Conservation (phyloP, 2,329 filamentous ascomycete genomes). For the Aspergillus alliaceus region DNA sequence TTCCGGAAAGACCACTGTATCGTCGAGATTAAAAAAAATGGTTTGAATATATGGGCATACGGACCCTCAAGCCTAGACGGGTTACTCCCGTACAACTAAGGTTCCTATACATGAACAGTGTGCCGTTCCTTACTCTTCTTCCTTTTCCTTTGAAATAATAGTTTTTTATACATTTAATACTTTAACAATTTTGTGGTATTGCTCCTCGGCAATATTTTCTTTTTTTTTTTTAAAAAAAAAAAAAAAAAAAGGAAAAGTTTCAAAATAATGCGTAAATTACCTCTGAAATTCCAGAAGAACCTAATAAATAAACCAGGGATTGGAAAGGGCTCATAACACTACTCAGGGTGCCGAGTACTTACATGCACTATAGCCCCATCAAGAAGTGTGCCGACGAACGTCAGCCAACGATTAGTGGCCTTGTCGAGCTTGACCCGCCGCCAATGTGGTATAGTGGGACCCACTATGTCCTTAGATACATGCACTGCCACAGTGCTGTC, state of each 20-base stretch:
- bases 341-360: constrained; percentile 10
- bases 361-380: constrained; percentile 16
- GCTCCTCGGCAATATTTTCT: neutral
- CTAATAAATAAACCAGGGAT: neutral
- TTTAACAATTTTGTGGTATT: neutral
- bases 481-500: constrained; percentile 28
- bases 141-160: neutral
- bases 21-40: constrained; percentile 1
- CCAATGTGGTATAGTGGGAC: constrained; percentile 18
- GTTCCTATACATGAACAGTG: neutral
- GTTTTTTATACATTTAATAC: too few relatives aligned
- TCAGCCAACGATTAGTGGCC: constrained; percentile 17
- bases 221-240: neutral
- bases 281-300: constrained; percentile 7
- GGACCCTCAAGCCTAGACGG: neutral
- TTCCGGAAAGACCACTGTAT: neutral
- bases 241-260: neutral
- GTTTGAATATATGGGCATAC: neutral
- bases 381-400: constrained; percentile 13
- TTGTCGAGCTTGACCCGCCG: constrained; percentile 16
- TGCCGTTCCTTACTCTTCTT: neutral
- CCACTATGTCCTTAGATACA: constrained; percentile 24
- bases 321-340: neutral
- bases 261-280: neutral
- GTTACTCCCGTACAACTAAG: neutral